Conservation (phyloP, 2,329 filamentous ascomycete species). For the Zymoseptoria brevis region DNA sequence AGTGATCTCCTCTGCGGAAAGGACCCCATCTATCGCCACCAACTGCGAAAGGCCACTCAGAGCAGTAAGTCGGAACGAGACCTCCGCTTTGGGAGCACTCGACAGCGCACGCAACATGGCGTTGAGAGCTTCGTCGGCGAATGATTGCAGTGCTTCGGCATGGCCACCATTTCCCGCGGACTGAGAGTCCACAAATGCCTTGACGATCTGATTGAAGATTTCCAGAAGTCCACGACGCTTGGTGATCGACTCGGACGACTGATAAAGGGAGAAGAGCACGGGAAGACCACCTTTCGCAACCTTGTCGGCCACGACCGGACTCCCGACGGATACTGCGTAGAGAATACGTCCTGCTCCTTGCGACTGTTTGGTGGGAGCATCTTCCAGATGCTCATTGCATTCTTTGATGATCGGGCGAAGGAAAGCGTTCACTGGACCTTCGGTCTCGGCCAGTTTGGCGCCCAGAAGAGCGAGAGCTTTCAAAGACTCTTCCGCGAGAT, state of each 20-base stretch:
- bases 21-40: constrained; percentile 33
- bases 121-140: constrained; percentile 35
- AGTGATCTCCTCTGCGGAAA: constrained; percentile 36
- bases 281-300: constrained; percentile 51
- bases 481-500: constrained; percentile 53
- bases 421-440: constrained; percentile 46
- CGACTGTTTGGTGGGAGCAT: constrained; percentile 61
- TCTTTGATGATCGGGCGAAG: constrained; percentile 56
- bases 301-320: constrained; percentile 46
- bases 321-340: constrained; percentile 48
- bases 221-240: constrained; percentile 57
- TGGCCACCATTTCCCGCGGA: constrained; percentile 39
- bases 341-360: constrained; percentile 56
- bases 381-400: constrained; percentile 59
- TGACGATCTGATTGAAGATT: constrained; percentile 50
- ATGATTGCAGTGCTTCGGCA: constrained; percentile 34
- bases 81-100: constrained; percentile 39
- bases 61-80: constrained; percentile 42
- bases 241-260: constrained; percentile 52
- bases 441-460: constrained; percentile 44
- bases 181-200: constrained; percentile 44
- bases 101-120: constrained; percentile 37
- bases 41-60: constrained; percentile 39
- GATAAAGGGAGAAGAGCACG: constrained; percentile 51
- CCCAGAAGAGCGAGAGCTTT: constrained; percentile 49